Percentiles rank a stretch among this genome's conserved stretches.
phyloP scores from a whole-genome alignment of 306 rosid genomes.

The Sicyos baderoa region DNA sequence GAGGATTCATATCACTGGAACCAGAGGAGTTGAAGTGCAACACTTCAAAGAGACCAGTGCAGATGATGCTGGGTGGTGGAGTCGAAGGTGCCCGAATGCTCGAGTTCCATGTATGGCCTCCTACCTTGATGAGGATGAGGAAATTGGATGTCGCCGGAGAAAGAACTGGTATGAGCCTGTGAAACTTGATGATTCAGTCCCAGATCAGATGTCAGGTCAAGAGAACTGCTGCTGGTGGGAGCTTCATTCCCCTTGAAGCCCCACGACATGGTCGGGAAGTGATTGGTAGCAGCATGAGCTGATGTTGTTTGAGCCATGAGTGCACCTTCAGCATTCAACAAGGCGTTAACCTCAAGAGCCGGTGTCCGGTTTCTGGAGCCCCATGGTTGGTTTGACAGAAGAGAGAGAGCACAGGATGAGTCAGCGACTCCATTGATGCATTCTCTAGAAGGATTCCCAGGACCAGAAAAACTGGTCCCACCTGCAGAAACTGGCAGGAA shows the following conservation, averaged over 20 bases:
- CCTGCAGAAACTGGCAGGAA: constrained; percentile 54
- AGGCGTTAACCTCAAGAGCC: constrained; percentile 44
- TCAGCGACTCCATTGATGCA: constrained; percentile 50
- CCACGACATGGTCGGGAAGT: constrained; percentile 51
- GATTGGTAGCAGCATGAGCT: constrained; percentile 40
- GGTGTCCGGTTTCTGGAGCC: constrained; percentile 54
- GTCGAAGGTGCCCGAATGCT: constrained; percentile 41
- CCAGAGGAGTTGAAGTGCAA: constrained; percentile 18
- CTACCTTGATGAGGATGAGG: constrained; percentile 50
- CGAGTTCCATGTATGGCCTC: constrained; percentile 67
- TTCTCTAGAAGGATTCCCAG: constrained; percentile 58
- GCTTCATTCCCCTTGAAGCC: constrained; percentile 53
- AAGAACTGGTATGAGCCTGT: constrained; percentile 39
- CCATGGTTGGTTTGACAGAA: constrained; percentile 96
- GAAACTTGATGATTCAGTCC: constrained; percentile 66
- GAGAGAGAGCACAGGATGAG: constrained; percentile 99
- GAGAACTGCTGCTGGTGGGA: constrained; percentile 36
- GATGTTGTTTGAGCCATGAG: constrained; percentile 44
- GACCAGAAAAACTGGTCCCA: constrained; percentile 42
- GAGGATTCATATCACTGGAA: constrained; percentile 10
- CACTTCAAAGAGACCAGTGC: constrained; percentile 64
- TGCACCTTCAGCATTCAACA: constrained; percentile 44
- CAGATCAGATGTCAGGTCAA: constrained; percentile 38
- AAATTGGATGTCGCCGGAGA: constrained; percentile 42
- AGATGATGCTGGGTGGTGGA: constrained; percentile 42